phyloP scores from a whole-genome alignment of 2,329 filamentous ascomycete species.

The Moelleriella libera region DNA sequence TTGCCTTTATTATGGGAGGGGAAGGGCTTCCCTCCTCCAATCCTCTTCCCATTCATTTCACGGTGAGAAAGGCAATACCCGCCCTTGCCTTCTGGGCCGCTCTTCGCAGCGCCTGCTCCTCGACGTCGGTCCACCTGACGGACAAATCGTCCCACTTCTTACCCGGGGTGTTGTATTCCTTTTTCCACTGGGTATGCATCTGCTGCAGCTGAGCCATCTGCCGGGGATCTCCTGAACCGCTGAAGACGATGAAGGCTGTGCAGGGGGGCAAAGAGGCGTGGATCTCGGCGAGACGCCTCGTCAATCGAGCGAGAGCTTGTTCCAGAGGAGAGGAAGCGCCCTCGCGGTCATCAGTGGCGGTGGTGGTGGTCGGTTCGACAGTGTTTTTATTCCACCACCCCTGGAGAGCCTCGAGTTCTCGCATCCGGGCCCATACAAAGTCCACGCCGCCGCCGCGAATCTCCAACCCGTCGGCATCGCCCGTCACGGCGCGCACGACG shows the following conservation, averaged over 20 bases:
- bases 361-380: slow-evolving; percentile 19
- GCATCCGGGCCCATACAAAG: slow-evolving; percentile 53
- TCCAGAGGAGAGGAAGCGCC: slow-evolving; percentile 23
- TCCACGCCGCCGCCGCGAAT: slow-evolving; percentile 48
- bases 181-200: slow-evolving; percentile 45
- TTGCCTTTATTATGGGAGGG: no score
- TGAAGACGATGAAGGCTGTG: slow-evolving; percentile 50
- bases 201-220: slow-evolving; percentile 49
- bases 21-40: no score
- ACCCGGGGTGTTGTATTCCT: slow-evolving; percentile 48
- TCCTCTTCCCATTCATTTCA: slow-evolving; percentile 31
- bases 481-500: slow-evolving; percentile 42
- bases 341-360: slow-evolving; percentile 4
- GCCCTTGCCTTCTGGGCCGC: slow-evolving; percentile 43
- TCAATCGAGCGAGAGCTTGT: slow-evolving; percentile 28
- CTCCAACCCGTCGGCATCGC: slow-evolving; percentile 41
- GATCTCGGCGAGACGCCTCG: slow-evolving; percentile 37
- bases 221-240: slow-evolving; percentile 53
- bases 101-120: slow-evolving; percentile 46
- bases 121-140: slow-evolving; percentile 53
- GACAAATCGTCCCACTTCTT: slow-evolving; percentile 53
- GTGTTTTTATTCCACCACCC: slow-evolving; percentile 54
- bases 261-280: slow-evolving; percentile 47
- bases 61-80: slow-evolving; percentile 49
- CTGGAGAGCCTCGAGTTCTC: slow-evolving; percentile 49